Evolutionary conservation across 2,329 filamentous ascomycete species (phyloP), one percentile per base, ranked within the genome.

Genomic region (Alternaria brassicicola): DNA sequence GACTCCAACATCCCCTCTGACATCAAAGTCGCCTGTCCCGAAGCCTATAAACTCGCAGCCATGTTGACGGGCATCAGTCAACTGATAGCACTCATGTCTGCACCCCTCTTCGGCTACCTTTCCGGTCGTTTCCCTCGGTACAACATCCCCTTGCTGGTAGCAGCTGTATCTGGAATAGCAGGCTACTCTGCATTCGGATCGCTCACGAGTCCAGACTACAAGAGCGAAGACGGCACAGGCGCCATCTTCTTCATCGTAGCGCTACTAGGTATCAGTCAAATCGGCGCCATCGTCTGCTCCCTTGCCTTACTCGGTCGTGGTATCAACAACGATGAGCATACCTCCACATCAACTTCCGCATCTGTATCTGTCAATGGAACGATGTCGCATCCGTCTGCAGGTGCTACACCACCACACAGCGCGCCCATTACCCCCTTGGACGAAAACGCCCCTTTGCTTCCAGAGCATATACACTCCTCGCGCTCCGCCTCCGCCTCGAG

Each of bases 231-330:
- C 31, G 91, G 91, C 17, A 86, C 83, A 31, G 84, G 86, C 0
- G 81, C 79, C 10, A 87, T 97, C 15, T 93, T 96, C 72, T 64
- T 93, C 12, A 85, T 94, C 15, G 92, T 93, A 39, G 86, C 89
- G 0, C 79, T 97, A 17, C 87, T 98, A 36, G 95, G 95, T 13
- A 86, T 97, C 71, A 96, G 92, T 70, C 95, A 99, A 78, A 98
- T 99, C 61, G 95, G 94, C 2, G 90, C 93, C 10, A 98, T 99
- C 58, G 95, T 99, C 1, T 97, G 93, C 79, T 96, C 92, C 64
- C 84, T 99, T n/a, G 93, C 91, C 1, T 87, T 95, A 1, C 84
- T 99, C 3, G 92, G 92, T 35, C 87, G 88, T 15, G 93, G 93
- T 4, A 89, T 98, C 21, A 82, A 96, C 48, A 77, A 77, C 66